Base-by-base conservation (phyloP, 257 asterid genomes). In the Solanum neorickii region DNA sequence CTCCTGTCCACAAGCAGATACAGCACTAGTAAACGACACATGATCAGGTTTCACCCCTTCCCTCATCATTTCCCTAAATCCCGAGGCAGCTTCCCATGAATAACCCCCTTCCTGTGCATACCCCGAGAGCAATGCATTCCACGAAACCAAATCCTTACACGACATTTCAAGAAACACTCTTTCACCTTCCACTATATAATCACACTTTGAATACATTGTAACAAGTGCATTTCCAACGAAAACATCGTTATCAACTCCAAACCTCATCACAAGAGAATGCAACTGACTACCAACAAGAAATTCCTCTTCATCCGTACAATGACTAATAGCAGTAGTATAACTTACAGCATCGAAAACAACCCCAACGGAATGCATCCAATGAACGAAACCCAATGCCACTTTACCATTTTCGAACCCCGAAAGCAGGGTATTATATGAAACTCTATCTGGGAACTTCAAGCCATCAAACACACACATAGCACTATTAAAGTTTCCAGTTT, bases 41-140 rank as follows among this genome's bases (percentile, higher is more conserved):
- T 94, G 97, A 91, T 97, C 99, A 39, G 89, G 91, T 73, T 88
- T 83, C 91, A 92, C 37, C 60, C 93, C 92, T 72, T 62, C 92
- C 82, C 88, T 94, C 52, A 92, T 92, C 98, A 95, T 94, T 86
- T 94, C 92, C 82, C 86, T 83, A 84, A 94, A 94, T 41, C 89
- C 92, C 33, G 56, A 80, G 86, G 91, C 91, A 80, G 94, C 95
- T 86, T 92, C 90, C 66, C 80, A 16, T n/a, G 95, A 96, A 89
- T 89, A 78, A 80, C 91, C 86, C 66, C 98, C 99, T 89, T 93
- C 97, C 80, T 94, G 98, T 72, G 93, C 95, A 91, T 94, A 94
- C 35, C 98, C 98, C 0, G 98, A 95, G 66, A 97, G 91, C 91
- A 97, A 88, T 14, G 99, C 96, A 83, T 97, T 97, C 98, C 98